phyloP scores from a whole-genome alignment of 2,329 filamentous ascomycete genomes.

The Pseudogymnoascus sp. region DNA sequence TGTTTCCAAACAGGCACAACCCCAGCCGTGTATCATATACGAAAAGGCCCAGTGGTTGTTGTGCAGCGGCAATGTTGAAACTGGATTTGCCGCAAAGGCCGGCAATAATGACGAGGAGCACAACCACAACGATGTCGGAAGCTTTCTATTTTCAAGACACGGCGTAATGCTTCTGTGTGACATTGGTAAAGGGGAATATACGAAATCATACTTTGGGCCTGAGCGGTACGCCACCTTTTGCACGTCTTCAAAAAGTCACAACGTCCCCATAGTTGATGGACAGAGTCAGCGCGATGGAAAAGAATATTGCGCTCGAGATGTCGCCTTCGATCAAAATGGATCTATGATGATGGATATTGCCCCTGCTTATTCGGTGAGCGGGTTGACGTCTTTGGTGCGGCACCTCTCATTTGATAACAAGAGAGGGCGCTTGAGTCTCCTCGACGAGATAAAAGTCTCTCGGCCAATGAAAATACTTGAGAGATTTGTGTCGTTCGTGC shows the following conservation, averaged over 20 bases:
- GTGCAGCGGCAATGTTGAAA: neutral
- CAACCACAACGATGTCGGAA: neutral
- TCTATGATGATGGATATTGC: neutral
- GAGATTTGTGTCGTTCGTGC: neutral
- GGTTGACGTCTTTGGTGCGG: neutral
- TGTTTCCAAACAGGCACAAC: neutral
- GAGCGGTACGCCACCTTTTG: neutral
- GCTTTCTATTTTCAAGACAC: neutral
- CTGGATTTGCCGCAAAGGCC: neutral
- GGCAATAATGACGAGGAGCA: conserved; percentile 3
- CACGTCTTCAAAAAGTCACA: neutral
- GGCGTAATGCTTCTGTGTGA: neutral
- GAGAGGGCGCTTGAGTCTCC: neutral
- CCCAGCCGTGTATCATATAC: neutral
- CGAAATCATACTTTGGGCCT: neutral
- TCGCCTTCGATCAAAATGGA: neutral
- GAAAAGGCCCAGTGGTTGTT: neutral
- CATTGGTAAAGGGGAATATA: neutral
- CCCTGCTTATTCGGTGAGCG: neutral
- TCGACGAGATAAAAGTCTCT: neutral
- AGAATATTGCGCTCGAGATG: neutral
- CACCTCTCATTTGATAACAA: neutral
- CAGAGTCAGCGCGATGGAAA: neutral
- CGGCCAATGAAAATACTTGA: neutral
- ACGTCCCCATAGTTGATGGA: neutral